These are phyloP conservation scores for Globisporangium abappressorium DNA, from an alignment of 352 stramenopile species.

Conservation along the genomic window DNA sequence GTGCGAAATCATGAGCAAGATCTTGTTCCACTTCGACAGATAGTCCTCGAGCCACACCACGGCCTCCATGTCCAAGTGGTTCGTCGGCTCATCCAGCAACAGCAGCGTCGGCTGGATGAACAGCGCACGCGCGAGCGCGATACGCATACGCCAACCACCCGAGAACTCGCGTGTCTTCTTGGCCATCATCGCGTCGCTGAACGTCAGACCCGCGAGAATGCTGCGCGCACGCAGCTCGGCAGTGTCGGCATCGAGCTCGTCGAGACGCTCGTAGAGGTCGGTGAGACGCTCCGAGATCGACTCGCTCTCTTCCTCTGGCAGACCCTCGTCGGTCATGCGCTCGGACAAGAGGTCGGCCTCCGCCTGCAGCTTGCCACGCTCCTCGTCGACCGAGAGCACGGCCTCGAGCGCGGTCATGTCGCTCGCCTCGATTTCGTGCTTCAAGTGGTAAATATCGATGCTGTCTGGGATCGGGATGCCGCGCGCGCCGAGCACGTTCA, in stretches of 20 bases:
- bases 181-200: conserved; percentile 93
- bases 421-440: conserved; percentile 94
- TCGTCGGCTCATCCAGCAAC: conserved; percentile 95
- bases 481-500: conserved; percentile 95
- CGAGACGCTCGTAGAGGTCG: conserved; percentile 93
- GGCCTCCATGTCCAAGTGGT: conserved; percentile 97
- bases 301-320: conserved; percentile 85
- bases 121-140: conserved; percentile 94
- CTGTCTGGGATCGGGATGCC: conserved; percentile 93
- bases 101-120: conserved; percentile 96
- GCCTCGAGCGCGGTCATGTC: conserved; percentile 94
- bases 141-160: conserved; percentile 96
- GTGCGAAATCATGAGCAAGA: conserved; percentile 96
- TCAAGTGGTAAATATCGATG: conserved; percentile 97
- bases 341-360: conserved; percentile 93
- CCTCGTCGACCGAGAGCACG: conserved; percentile 94
- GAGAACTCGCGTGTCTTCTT: conserved; percentile 94
- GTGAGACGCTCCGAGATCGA: conserved; percentile 91
- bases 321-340: conserved; percentile 84
- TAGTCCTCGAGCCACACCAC: conserved; percentile 99
- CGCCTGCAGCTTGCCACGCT: conserved; percentile 90
- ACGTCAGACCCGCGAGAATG: conserved; percentile 96
- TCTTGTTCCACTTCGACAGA: conserved; percentile 96
- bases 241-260: conserved; percentile 94
- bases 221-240: conserved; percentile 90